Conservation (phyloP, 2,329 filamentous ascomycete genomes). For the Curvularia lunata region DNA sequence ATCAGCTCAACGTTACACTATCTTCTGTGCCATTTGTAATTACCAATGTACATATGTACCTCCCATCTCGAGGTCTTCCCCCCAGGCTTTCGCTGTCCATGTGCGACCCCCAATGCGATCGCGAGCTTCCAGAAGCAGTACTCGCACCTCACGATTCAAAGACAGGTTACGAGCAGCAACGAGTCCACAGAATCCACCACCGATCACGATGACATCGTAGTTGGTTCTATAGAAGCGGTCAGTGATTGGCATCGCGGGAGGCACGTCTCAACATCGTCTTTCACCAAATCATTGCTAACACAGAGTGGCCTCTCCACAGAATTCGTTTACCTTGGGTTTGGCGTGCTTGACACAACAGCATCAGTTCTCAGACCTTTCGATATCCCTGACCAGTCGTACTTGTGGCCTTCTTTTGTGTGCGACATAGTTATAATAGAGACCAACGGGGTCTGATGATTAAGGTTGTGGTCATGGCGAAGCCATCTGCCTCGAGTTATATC, state of each 20-base stretch:
- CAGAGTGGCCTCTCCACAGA: not conserved
- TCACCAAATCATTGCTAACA: not conserved
- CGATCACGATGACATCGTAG: constrained; percentile 1
- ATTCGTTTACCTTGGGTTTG: not conserved
- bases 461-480: not conserved
- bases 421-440: not conserved
- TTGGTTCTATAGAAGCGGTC: not conserved
- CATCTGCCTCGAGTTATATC: not conserved
- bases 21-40: not conserved
- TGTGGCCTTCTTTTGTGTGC: constrained; percentile 1
- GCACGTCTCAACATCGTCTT: not conserved
- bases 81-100: not conserved
- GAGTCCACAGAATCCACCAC: not conserved
- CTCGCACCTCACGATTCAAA: not conserved
- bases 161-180: not conserved
- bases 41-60: constrained; percentile 2
- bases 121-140: not conserved
- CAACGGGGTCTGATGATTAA: not conserved
- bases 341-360: not conserved
- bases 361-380: constrained; percentile 1
- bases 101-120: not conserved
- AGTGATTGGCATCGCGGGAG: not conserved
- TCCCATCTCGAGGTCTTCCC: not conserved
- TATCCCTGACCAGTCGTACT: not conserved
- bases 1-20: not conserved